Base-by-base conservation (phyloP, 257 asterid genomes). In the Capsicum rhomboideum region DNA sequence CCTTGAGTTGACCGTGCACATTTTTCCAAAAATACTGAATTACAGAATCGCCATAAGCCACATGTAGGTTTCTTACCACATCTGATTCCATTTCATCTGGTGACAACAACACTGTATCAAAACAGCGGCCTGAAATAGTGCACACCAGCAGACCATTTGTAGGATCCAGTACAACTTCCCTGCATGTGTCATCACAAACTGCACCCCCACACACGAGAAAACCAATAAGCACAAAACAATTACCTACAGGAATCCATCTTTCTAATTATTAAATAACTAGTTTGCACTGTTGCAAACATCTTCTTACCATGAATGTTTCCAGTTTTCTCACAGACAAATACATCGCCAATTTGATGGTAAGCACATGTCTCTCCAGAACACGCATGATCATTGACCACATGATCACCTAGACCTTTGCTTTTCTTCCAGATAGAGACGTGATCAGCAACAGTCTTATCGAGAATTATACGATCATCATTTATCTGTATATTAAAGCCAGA, bases 351-450 rank as follows among this genome's bases (percentile, higher is more conserved):
- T 59, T 91, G 93, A 88, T 90, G 90, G 88, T 94, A 96, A 59
- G 91, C 86, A 90, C 99, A 96, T 17, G 82, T 92, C 88, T 89
- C 95, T 37, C 99, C 98, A 56, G 98, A 93, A 84, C 98, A 96
- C 3, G 93, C 94, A 85, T 96, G 99, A 88, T 92, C 91, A 23
- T 75, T 61, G 58, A 91, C 97, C 83, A 86, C 89, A 37, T 92
- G 85, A 83, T 96, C 98, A 87, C 88, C 85, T 28, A 96, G 91
- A 83, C 99, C 99, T 87, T 89, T 91, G 89, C 95, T 92, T 82
- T 92, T 92, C 94, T 96, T 96, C 99, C 99, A 96, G 2, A 82
- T 91, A 46, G 98, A 96, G 79, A 96, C 94, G 93, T 94, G 98
- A 90, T 94, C 99, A 59, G 97, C 94, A 16, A 96, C 89, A 78